Conservation (phyloP, 2,329 filamentous ascomycete genomes). For the Ophiocordyceps unilateralis region DNA sequence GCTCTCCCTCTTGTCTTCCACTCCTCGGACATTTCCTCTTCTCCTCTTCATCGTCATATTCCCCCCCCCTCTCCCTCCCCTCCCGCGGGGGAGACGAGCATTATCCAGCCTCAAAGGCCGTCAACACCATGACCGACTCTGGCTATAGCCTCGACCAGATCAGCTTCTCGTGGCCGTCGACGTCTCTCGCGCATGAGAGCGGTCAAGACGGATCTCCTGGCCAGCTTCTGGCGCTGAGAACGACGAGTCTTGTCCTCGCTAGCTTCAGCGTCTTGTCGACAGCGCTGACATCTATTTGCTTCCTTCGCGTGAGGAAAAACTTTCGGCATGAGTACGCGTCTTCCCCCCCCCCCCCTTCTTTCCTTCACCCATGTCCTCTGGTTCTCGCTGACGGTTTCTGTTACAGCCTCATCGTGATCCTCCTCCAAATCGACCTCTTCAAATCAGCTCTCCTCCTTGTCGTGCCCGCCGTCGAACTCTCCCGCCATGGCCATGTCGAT, state of each 20-base stretch:
- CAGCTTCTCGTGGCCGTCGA: too few relatives aligned
- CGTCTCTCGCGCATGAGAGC: background rate
- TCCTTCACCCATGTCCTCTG: background rate
- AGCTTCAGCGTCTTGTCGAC: slow-evolving; percentile 38
- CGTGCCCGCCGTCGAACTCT: slow-evolving; percentile 42
- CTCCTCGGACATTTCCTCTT: too few relatives aligned
- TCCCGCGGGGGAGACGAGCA: too few relatives aligned
- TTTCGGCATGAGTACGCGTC: slow-evolving; percentile 43
- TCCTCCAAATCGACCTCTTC: slow-evolving; percentile 56
- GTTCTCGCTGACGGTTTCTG: background rate
- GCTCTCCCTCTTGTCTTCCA: too few relatives aligned
- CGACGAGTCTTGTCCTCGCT: slow-evolving; percentile 21
- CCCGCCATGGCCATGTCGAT: slow-evolving; percentile 27
- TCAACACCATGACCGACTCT: too few relatives aligned
- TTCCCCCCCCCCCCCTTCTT: background rate
- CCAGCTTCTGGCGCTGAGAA: slow-evolving; percentile 9
- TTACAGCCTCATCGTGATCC: slow-evolving; percentile 47
- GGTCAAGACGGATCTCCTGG: background rate
- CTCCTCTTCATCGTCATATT: too few relatives aligned
- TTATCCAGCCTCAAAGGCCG: too few relatives aligned
- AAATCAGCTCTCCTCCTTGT: slow-evolving; percentile 53
- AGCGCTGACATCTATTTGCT: slow-evolving; percentile 49
- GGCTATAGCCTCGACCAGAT: too few relatives aligned
- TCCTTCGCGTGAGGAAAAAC: slow-evolving; percentile 52
- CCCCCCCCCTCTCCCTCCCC: too few relatives aligned